Base-by-base conservation (phyloP, 192 early-diverging fungal genomes). In the Dissophora globulifera region DNA sequence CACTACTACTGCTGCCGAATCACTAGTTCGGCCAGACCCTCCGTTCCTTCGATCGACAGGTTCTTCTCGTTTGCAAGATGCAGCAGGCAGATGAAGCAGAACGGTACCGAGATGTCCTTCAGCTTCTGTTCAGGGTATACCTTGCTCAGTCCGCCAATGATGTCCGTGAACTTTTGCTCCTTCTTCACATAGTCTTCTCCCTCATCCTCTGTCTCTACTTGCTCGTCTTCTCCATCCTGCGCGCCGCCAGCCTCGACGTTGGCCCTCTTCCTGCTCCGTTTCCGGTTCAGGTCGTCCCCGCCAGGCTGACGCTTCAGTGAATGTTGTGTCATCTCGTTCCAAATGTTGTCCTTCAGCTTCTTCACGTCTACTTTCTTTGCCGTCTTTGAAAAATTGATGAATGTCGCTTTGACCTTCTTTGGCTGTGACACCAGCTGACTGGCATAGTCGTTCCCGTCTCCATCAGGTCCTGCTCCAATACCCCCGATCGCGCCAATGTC, bases 341-440 rank as follows among this genome's bases (percentile, higher is more conserved):
- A 99, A 23, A 99, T 83, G 72, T 97, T 99, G 41, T 99, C 97
- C 78, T 99, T 99, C 48, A 99, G 85, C 65, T 88, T 89, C 81
- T 93, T 95, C 23, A 99, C 94, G 79, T 99, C 95, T 11, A 98
- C 93, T 31, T 92, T 87, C 83, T 99, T 99, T 60, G 95, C 95
- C 25, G 88, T 88, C 54, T 88, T 87, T 31, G 95, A 92, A 71
- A 92, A 98, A 69, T 90, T 93, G 65, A 93, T 83, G 58, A 83
- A 85, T 23, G 85, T 69, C 26, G 91, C 87, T 60, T 91, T 91
- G 75, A 87, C 83, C 9, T 87, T 82, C 68, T 90, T 93, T 5
- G 87, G 82, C 45, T 83, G 81, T 5, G 85, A 81, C 20, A 89
- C 81, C 19, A 80, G 19, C n/a, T 78, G 59, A n/a, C 82, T 79